Evolutionary conservation across 106 monocot genomes (phyloP), one percentile per base, ranked within the genome.

Genomic region (Platanthera zijinensis): DNA sequence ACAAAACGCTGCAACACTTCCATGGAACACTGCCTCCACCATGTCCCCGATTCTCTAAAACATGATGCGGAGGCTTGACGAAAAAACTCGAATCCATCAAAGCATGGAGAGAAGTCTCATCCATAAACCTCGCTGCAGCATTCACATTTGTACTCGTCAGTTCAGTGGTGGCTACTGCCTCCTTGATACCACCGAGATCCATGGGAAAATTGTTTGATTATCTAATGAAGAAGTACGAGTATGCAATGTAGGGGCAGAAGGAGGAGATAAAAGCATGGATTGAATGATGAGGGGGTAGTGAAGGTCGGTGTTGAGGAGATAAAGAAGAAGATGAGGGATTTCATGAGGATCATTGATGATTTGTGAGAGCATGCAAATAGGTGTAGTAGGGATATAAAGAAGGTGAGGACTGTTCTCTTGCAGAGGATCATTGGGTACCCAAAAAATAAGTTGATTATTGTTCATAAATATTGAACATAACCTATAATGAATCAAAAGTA

Each of bases 401-500:
- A 28, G n/a, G 86, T 84, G 1, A 86, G 86, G 73, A 84, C 84
- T 0, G 86, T 87, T 13, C 80, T 90, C 8, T 39, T 86, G 82
- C 76, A 84, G 82, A 48, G 84, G 32, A 78, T 90, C 8, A 74
- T 74, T 11, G 52, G 50, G 50, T 19, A 74, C 7, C 2, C 64
- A 15, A 13, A 64, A 25, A 25, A 25, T 25, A 25, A 25, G 25
- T 25, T 25, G 25, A 25, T 25, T 25, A 25, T 25, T 25, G 25
- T 25, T 39, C 39, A 39, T 39, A 39, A 39, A 39, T 39, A 39
- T 39, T 39, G 39, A 3, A 3, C 3, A 39, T 39, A 39, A 39
- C 39, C 39, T 39, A 39, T 39, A 39, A 39, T 39, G 39, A 3
- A 2, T 39, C 39, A 39, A 39, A 39, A 1, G 39, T 0, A 39